A percentile compares a stretch with the other conserved stretches of the same genome.
Conservation (phyloP, 345 rosid genomes). For the Reutealis trisperma region DNA sequence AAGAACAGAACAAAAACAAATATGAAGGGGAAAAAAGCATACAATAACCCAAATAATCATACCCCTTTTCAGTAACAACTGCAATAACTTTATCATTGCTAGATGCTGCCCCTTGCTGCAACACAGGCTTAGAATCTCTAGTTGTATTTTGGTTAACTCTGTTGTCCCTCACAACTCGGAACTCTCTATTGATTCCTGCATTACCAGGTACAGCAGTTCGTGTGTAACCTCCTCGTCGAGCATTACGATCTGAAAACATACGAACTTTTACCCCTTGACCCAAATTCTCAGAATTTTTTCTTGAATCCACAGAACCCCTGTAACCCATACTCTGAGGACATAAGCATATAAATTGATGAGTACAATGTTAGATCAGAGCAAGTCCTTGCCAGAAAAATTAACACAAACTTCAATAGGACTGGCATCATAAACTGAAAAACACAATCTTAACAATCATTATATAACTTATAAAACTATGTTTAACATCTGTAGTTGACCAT, state of each 20-base stretch:
- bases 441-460: not conserved
- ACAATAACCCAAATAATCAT: constrained; percentile 17
- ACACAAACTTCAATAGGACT: not conserved
- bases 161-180: constrained; percentile 74
- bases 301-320: constrained; percentile 41
- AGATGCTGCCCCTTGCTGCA: constrained; percentile 34
- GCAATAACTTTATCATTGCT: constrained; percentile 31
- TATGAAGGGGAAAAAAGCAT: not conserved
- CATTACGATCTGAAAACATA: constrained; percentile 41
- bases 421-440: not conserved
- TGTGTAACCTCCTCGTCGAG: constrained; percentile 49
- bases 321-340: constrained; percentile 45
- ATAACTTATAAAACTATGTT: not conserved
- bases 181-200: constrained; percentile 48
- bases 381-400: not conserved
- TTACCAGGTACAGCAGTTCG: constrained; percentile 42
- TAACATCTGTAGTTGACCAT: not conserved
- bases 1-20: not conserved
- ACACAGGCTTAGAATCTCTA: constrained; percentile 49
- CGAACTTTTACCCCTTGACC: constrained; percentile 32
- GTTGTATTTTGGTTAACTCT: constrained; percentile 48
- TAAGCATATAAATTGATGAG: constrained; percentile 24
- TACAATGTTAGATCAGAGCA: constrained; percentile 21
- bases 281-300: constrained; percentile 41
- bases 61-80: constrained; percentile 52